A percentile compares a stretch with the other conserved stretches of the same genome.
phyloP scores from a whole-genome alignment of 148 eudicot species.

The Rhododendron mucronatum region DNA sequence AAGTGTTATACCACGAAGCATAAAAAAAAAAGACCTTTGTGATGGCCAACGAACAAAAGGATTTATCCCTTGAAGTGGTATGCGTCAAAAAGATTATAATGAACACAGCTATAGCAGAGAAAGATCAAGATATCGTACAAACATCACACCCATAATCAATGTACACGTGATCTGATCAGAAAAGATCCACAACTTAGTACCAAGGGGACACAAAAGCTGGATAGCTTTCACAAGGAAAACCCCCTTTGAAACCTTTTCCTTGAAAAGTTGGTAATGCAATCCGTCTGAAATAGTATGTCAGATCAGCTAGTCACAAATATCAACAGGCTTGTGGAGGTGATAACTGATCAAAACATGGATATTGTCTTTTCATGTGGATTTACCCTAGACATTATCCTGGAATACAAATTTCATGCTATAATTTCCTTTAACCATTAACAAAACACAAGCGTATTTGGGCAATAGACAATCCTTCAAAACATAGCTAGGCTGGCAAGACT shows the following conservation, averaged over 20 bases:
- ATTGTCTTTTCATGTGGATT: neutral
- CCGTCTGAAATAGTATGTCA: neutral
- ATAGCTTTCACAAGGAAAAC: neutral
- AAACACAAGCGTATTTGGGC: neutral
- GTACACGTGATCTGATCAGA: neutral
- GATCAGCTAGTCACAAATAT: slow-evolving; percentile 5
- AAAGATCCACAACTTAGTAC: neutral
- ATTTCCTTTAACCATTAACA: neutral
- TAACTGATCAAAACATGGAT: neutral
- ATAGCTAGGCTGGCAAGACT: neutral
- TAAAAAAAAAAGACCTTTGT: neutral
- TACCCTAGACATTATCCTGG: neutral
- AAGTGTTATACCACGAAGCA: neutral
- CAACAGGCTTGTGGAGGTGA: neutral
- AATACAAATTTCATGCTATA: neutral
- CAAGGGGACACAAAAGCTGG: neutral
- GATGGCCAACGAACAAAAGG: neutral
- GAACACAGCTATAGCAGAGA: neutral
- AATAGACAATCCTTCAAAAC: neutral
- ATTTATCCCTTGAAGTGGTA: neutral
- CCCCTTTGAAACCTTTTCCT: neutral
- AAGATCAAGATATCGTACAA: neutral
- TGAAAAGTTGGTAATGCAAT: neutral
- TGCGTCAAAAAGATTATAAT: neutral
- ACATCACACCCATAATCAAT: neutral